phyloP scores from a whole-genome alignment of 306 rosid genomes.

The Quercus alba region DNA sequence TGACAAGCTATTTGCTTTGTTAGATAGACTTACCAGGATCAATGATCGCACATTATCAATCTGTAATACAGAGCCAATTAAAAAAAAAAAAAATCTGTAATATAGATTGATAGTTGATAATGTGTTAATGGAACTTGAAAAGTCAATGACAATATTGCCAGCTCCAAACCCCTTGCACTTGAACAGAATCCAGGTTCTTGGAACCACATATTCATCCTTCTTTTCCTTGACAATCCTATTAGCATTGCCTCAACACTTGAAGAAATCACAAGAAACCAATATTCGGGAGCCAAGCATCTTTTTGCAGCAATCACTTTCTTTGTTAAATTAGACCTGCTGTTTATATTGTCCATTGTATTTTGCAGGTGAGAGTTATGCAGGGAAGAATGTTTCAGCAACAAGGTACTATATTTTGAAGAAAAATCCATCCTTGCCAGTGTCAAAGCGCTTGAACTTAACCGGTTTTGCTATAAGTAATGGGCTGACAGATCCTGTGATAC shows the following conservation, averaged over 20 bases:
- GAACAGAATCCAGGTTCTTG: conserved; percentile 59
- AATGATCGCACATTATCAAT: too few species aligned
- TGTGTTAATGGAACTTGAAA: too few species aligned
- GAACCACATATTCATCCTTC: conserved; percentile 65
- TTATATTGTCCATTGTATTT: conserved; percentile 63
- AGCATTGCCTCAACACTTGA: conserved; percentile 47
- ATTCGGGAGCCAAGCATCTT: conserved; percentile 49
- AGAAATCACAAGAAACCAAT: conserved; percentile 66
- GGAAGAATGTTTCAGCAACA: conserved; percentile 65
- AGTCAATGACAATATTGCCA: background rate
- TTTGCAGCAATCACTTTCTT: conserved; percentile 60
- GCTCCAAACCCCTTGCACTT: conserved; percentile 29
- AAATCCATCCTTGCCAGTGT: conserved; percentile 24
- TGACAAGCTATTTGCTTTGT: too few species aligned
- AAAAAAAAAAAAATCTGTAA: too few species aligned
- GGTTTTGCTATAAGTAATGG: conserved; percentile 81
- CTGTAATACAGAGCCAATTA: too few species aligned
- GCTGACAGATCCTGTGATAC: conserved; percentile 53
- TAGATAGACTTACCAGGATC: too few species aligned
- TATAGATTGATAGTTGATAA: too few species aligned
- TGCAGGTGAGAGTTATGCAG: conserved; percentile 80
- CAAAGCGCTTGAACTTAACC: conserved; percentile 37
- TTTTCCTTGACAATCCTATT: conserved; percentile 74
- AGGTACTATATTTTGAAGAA: conserved; percentile 52
- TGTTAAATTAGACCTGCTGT: conserved; percentile 40